Base-by-base conservation (phyloP, 2,329 filamentous ascomycete species). In the Incumbomyces lentus region DNA sequence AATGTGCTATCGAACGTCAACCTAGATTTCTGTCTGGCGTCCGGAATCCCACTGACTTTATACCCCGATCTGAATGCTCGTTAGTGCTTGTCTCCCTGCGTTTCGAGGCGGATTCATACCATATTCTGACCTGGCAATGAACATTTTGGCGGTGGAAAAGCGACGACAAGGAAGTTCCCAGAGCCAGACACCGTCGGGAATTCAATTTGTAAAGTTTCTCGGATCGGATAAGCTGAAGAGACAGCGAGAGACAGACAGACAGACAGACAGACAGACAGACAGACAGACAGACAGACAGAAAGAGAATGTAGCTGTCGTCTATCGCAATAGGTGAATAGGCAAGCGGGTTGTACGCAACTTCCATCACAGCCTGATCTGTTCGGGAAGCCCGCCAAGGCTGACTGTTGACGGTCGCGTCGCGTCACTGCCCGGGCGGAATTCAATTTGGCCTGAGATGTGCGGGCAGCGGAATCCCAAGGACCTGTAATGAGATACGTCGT, bases 61-160 rank as follows among this genome's bases (percentile, higher is more conserved):
- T 35, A 12, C 33, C 33, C 12, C 33, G 33, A 35, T 35, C 33
- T 35, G 16, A n/a, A 35, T 17, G 13, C 16, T 35, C 16, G 33
- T 35, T 17, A 35, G 41, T 31, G 17, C 31, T 44, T 33, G 40
- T 12, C 13, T 22, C 37, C 10, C 14, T 35, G 22, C 17, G 17
- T 7, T 12, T 33, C 14, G 22, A 37, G 13, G 4, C 5, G 4
- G 4, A 13, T 12, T 66, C 83, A 74, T 78, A 92, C 90, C 92
- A 75, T 98, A 98, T 90, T 98, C 92, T 67, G 90, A 96, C 74
- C 92, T 86, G 78, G 92, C 89, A 79, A 98, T 96, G 80, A 98
- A 98, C 92, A 95, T 95, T 62, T 73, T 87, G 72, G 19, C 19
- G 2, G 11, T 26, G 17, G 22, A 14, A n/a, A 13, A 40, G 18